These are phyloP conservation scores for Phytophthora hybrid DNA, from an alignment of 352 stramenopile species.

Conservation along the genomic window DNA sequence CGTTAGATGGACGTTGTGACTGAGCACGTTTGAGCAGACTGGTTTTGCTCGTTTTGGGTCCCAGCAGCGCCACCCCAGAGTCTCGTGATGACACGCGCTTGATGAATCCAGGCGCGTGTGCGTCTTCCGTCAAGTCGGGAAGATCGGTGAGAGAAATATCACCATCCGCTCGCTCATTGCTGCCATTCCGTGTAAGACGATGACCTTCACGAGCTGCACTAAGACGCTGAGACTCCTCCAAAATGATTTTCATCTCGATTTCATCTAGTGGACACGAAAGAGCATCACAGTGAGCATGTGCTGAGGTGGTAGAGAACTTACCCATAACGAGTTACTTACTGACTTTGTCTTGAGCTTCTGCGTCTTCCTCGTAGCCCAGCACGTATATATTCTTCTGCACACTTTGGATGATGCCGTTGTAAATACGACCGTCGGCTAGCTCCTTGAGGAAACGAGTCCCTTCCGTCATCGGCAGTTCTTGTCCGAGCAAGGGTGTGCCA, in stretches of 20 bases:
- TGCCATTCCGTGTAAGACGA: constrained; percentile 9
- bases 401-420: constrained; percentile 67
- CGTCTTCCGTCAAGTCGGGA: constrained; percentile 51
- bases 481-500: not conserved
- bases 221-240: constrained; percentile 70
- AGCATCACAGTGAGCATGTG: not conserved
- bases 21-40: constrained; percentile 47
- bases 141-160: constrained; percentile 70
- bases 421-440: constrained; percentile 68
- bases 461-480: constrained; percentile 48
- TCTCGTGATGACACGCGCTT: constrained; percentile 57
- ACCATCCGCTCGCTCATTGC: constrained; percentile 34
- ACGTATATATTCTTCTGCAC: constrained; percentile 59
- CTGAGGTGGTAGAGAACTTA: not conserved
- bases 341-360: constrained; percentile 68
- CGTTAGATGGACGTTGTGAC: constrained; percentile 40
- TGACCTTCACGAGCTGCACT: constrained; percentile 46
- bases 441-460: constrained; percentile 82
- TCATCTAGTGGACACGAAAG: constrained; percentile 45
- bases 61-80: constrained; percentile 13
- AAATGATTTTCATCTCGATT: constrained; percentile 83
- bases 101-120: constrained; percentile 29
- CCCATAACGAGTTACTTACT: constrained; percentile 42
- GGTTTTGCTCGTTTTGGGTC: constrained; percentile 22
- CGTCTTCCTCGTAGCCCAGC: constrained; percentile 72